phyloP scores from a whole-genome alignment of 2,329 filamentous ascomycete genomes.

The Aspergillus calidoustus region DNA sequence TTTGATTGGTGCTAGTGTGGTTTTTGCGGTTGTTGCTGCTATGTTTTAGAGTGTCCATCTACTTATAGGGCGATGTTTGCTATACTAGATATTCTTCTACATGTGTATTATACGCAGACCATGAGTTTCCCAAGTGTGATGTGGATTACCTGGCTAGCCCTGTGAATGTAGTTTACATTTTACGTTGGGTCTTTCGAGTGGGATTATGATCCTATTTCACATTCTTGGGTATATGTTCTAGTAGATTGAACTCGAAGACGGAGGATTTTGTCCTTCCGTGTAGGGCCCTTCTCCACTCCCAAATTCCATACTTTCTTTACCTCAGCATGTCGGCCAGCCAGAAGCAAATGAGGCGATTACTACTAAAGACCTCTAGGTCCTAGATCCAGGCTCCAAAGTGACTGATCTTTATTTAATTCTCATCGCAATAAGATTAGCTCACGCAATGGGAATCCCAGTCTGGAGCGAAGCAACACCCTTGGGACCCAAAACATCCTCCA shows the following conservation, averaged over 20 bases:
- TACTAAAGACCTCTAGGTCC: not conserved
- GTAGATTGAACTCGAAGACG: too few relatives aligned
- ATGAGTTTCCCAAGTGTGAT: too few relatives aligned
- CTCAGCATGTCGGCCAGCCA: not conserved
- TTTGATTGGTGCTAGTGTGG: constrained; percentile 17
- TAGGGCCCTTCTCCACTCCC: not conserved
- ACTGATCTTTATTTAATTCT: not conserved
- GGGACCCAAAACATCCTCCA: constrained; percentile 26
- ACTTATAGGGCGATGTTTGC: too few relatives aligned
- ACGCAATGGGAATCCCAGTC: constrained; percentile 30
- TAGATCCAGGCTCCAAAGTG: too few relatives aligned
- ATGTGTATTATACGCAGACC: too few relatives aligned
- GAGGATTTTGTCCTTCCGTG: too few relatives aligned
- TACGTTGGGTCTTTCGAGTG: too few relatives aligned
- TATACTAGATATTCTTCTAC: too few relatives aligned
- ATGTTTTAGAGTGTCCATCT: not conserved
- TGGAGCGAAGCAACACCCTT: constrained; percentile 26
- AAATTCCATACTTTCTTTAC: not conserved
- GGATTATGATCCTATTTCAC: too few relatives aligned
- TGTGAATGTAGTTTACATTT: too few relatives aligned
- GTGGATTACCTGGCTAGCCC: too few relatives aligned
- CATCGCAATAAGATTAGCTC: not conserved
- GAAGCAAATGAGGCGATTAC: not conserved
- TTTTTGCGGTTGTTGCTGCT: not conserved
- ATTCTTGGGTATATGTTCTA: too few relatives aligned